Base-by-base conservation (phyloP, 163 green algal species). In the Chlorella variabilis region DNA sequence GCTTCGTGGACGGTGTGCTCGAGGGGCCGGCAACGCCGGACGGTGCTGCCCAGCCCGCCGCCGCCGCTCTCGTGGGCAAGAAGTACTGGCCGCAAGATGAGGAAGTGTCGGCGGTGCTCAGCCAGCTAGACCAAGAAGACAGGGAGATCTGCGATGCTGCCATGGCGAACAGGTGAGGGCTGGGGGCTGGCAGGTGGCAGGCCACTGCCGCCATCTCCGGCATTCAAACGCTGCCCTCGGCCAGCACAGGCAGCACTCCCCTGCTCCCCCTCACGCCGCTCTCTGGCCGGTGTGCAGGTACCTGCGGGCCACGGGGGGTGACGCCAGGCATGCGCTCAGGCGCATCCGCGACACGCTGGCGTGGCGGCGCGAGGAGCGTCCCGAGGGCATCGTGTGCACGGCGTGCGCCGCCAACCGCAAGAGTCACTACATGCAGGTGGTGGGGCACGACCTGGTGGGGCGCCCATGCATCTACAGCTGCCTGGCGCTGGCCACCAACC, bases 401-500 rank as follows among this genome's bases (percentile, higher is more conserved):
- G 86, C 88, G 13, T 91, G 87, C 71, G 38, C 45, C 23, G 2
- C 27, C 7, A 61, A 84, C 25, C 62, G 61, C 29, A 80, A 71
- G 33, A 61, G 42, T 9, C 88, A 92, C 63, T 91, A 92, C 86
- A 91, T 92, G 88, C 83, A 91, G 27, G 74, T 86, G 49, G 71
- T 87, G 21, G 82, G 83, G 6, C 78, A 58, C 75, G 86, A 91
- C 71, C 38, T 74, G 4, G 2, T 23, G 29, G 36, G 49, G 25
- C 86, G 92, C 0, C 92, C 93, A 41, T 82, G 94, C 66, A 91
- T 95, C 77, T 95, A 95, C 81, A 91, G 80, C 70, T 95, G 88
- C 81, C 65, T 95, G 48, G 85, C 75, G 29, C 51, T 92, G n/a
- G 81, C 89, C 13, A 84, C 39, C 5, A 91, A 92, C 82, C 83